A percentile compares a stretch with the other conserved stretches of the same genome.
Conservation (phyloP, 345 rosid genomes). For the Linum tenue region DNA sequence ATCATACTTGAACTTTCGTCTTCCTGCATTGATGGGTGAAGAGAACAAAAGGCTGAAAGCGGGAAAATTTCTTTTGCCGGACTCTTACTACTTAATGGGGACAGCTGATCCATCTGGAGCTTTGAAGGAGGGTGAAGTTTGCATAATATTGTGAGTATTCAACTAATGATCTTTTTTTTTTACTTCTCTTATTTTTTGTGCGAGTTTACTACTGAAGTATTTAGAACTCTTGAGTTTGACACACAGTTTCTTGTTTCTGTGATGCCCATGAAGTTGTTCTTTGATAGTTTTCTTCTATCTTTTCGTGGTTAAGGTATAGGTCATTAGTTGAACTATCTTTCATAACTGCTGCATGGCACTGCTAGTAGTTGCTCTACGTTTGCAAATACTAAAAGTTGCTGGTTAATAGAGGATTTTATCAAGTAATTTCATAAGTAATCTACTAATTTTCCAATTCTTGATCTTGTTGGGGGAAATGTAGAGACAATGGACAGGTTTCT, state of each 20-base stretch:
- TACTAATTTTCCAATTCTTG: not conserved
- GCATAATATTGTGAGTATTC: conserved; percentile 61
- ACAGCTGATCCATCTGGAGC: conserved; percentile 69
- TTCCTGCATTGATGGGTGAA: conserved; percentile 29
- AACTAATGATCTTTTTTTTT: not conserved
- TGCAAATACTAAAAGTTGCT: not conserved
- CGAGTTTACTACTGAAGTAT: too few species aligned
- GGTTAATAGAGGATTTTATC: not conserved
- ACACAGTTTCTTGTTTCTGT: not conserved
- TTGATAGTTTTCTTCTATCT: not conserved
- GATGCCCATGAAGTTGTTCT: not conserved
- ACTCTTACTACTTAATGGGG: conserved; percentile 78
- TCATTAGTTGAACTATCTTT: too few species aligned
- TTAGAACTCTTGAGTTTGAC: not conserved
- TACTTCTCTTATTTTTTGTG: not conserved
- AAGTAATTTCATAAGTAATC: not conserved
- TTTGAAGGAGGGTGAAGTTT: conserved; percentile 59
- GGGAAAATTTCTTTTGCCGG: conserved; percentile 55
- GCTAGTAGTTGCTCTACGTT: not conserved
- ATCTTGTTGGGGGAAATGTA: conserved; percentile 14
- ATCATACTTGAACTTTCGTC: conserved; percentile 36
- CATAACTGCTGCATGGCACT: not conserved
- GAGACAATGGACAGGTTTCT: conserved; percentile 61
- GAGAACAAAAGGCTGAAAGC: conserved; percentile 45
- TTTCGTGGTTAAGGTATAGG: not conserved